A percentile compares a stretch with the other conserved stretches of the same genome.
Conservation (phyloP, 805 yeast genomes). For the Monosporozyma aerobia region DNA sequence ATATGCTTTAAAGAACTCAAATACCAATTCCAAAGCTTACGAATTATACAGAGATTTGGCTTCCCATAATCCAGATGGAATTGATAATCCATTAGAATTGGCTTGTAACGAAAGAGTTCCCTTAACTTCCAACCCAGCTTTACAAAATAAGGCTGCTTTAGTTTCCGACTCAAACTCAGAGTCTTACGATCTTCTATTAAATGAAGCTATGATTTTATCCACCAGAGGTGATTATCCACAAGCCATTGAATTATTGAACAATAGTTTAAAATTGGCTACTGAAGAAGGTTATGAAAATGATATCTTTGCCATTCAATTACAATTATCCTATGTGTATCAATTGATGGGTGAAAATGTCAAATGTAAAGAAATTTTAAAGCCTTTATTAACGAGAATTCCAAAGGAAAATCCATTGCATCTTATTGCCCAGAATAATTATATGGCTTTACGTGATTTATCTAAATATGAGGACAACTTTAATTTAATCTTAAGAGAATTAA, state of each 20-base stretch:
- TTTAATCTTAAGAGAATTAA: constrained; percentile 29
- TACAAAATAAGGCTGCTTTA: constrained; percentile 2
- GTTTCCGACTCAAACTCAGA: constrained; percentile 16
- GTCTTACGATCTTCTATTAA: constrained; percentile 56
- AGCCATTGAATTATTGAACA: constrained; percentile 37
- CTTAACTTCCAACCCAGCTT: constrained; percentile 37
- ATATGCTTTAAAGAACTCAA: constrained; percentile 42
- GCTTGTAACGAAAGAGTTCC: constrained; percentile 64
- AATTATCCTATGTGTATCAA: constrained; percentile 49
- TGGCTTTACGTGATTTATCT: constrained; percentile 23
- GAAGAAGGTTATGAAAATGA: constrained; percentile 38
- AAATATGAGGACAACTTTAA: constrained; percentile 25
- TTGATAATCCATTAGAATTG: constrained; percentile 43
- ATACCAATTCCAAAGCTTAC: constrained; percentile 38
- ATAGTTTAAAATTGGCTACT: constrained; percentile 37
- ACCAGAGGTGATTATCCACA: constrained; percentile 33
- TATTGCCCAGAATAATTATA: constrained; percentile 27
- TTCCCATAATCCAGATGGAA: constrained; percentile 26
- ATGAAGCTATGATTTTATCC: constrained; percentile 49
- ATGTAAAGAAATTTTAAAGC: constrained; percentile 32
- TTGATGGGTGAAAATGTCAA: constrained; percentile 30
- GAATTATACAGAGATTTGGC: constrained; percentile 42
- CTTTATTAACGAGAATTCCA: constrained; percentile 19
- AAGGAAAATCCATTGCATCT: constrained; percentile 23
- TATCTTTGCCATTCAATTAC: constrained; percentile 52